phyloP scores from a whole-genome alignment of 768 basidiomycete species.

The Amanita exitialis region DNA sequence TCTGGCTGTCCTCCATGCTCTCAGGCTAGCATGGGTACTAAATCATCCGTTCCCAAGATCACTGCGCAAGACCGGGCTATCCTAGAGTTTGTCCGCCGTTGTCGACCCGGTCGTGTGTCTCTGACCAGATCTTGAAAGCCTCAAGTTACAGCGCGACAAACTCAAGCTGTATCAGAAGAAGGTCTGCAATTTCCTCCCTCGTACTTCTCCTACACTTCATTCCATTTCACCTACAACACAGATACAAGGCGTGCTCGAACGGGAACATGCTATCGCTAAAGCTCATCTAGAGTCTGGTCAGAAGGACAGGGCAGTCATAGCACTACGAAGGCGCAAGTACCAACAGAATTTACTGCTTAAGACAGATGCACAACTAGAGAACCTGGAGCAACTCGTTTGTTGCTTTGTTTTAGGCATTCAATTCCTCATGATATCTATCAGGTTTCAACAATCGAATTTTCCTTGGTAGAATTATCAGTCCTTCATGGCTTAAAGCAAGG shows the following conservation, averaged over 20 bases:
- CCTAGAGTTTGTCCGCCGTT: slow-evolving; percentile 63
- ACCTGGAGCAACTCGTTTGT: slow-evolving; percentile 76
- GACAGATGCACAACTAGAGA: slow-evolving; percentile 87
- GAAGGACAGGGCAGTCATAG: slow-evolving; percentile 81
- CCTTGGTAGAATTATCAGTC: slow-evolving; percentile 86
- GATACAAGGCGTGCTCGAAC: slow-evolving; percentile 81
- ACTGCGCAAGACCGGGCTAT: slow-evolving; percentile 92
- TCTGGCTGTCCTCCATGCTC: neutral
- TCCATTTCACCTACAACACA: slow-evolving; percentile 18
- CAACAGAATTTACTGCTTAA: slow-evolving; percentile 80
- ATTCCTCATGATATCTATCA: slow-evolving; percentile 19
- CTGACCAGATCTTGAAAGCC: slow-evolving; percentile 32
- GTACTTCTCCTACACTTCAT: neutral
- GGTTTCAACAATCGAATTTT: slow-evolving; percentile 97
- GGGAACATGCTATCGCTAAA: slow-evolving; percentile 86
- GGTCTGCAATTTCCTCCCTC: slow-evolving; percentile 29
- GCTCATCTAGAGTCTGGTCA: slow-evolving; percentile 70
- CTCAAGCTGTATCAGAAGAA: slow-evolving; percentile 92
- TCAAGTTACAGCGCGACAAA: slow-evolving; percentile 95
- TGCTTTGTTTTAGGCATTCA: neutral
- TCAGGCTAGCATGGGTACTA: slow-evolving; percentile 58
- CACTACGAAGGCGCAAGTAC: slow-evolving; percentile 86
- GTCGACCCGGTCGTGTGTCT: slow-evolving; percentile 7
- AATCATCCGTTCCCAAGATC: slow-evolving; percentile 76
- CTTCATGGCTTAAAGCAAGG: slow-evolving; percentile 90